phyloP scores from a whole-genome alignment of 2,329 filamentous ascomycete species.

The Bipolaris sorokiniana region DNA sequence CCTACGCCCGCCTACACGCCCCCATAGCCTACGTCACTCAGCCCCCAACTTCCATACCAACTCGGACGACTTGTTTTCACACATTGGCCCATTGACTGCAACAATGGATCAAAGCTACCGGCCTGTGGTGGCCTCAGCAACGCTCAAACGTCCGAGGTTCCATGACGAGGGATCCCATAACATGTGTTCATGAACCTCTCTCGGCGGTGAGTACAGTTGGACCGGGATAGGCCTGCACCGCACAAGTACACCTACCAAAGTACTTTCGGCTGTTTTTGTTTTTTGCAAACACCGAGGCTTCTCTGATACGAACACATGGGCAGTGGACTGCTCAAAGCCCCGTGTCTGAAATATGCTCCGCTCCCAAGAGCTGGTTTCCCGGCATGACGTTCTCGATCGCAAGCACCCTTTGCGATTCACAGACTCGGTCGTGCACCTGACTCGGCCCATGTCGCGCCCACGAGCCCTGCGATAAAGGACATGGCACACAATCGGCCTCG shows the following conservation, averaged over 20 bases:
- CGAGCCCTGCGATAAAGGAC: background rate
- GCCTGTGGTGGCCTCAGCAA: background rate
- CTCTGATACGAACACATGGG: conserved; percentile 13
- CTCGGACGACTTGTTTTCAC: background rate
- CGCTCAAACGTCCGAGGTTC: background rate
- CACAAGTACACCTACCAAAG: background rate
- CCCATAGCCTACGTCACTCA: conserved; percentile 5
- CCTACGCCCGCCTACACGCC: background rate
- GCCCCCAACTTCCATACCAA: background rate
- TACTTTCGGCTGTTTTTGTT: background rate
- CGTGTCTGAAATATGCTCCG: background rate
- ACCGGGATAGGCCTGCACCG: conserved; percentile 4
- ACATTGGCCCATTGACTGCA: background rate
- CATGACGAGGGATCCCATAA: conserved; percentile 6
- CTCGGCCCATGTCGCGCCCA: background rate
- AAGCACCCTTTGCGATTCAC: background rate
- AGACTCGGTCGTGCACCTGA: background rate
- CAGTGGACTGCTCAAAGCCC: conserved; percentile 9
- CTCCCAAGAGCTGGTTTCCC: background rate
- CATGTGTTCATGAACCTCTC: conserved; percentile 4
- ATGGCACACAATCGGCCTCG: background rate
- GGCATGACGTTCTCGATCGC: background rate
- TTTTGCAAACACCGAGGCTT: conserved; percentile 1
- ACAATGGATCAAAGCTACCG: background rate
- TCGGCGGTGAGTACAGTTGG: background rate